A percentile compares a stretch with the other conserved stretches of the same genome.
phyloP scores from a whole-genome alignment of 257 asterid genomes.

The Cordia subcordata region DNA sequence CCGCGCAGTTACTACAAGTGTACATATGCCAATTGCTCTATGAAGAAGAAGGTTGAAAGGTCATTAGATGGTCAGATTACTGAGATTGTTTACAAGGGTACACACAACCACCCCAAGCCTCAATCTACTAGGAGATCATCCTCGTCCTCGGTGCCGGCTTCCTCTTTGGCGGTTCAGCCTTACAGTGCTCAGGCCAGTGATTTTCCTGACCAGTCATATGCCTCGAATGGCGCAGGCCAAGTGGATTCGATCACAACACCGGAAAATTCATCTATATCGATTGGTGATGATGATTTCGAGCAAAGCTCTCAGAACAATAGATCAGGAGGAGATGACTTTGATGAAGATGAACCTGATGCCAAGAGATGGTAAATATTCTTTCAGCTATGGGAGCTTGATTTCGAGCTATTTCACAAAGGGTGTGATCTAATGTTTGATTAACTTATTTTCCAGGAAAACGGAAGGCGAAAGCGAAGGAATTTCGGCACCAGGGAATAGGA shows the following conservation, averaged over 20 bases:
- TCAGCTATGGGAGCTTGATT: not conserved
- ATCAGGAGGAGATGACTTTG: conserved; percentile 18
- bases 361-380: conserved; percentile 26
- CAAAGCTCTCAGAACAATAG: conserved; percentile 33
- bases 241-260: conserved; percentile 53
- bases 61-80: conserved; percentile 67
- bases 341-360: conserved; percentile 32
- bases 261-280: conserved; percentile 60
- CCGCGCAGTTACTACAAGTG: conserved; percentile 91
- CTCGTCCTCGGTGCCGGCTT: conserved; percentile 34
- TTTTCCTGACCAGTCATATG: conserved; percentile 45
- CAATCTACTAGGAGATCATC: conserved; percentile 65
- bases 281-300: conserved; percentile 65
- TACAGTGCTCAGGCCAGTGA: conserved; percentile 28
- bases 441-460: conserved; percentile 24
- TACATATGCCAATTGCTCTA: conserved; percentile 61
- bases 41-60: conserved; percentile 72
- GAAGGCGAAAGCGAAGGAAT: conserved; percentile 30
- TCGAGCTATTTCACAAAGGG: not conserved
- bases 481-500: conserved; percentile 29
- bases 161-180: conserved; percentile 33
- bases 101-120: conserved; percentile 82
- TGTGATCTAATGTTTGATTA: not conserved
- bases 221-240: conserved; percentile 35
- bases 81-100: conserved; percentile 70